A percentile compares a stretch with the other conserved stretches of the same genome.
These are phyloP conservation scores for Colletotrichum siamense DNA, from an alignment of 2,329 filamentous ascomycete species.

Conservation along the genomic window DNA sequence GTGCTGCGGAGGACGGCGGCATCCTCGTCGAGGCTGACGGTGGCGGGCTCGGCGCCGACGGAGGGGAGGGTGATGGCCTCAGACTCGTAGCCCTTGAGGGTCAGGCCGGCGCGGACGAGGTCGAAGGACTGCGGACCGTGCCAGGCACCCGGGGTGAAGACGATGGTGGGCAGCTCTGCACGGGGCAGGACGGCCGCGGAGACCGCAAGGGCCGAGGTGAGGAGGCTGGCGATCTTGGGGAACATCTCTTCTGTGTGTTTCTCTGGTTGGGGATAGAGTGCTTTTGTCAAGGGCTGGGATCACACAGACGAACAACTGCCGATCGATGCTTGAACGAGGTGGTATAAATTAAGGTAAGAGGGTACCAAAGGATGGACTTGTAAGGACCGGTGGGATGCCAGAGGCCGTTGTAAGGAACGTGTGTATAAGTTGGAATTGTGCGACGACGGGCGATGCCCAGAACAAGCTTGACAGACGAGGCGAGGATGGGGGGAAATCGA, in stretches of 20 bases:
- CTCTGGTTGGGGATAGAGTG: neutral
- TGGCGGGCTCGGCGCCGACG: slow-evolving; percentile 33
- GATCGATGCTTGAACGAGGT: neutral
- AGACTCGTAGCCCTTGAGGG: slow-evolving; percentile 35
- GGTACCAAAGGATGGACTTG: neutral
- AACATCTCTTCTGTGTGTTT: neutral
- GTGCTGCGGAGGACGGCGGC: slow-evolving; percentile 31
- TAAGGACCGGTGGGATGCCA: neutral
- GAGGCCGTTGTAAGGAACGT: neutral
- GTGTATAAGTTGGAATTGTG: neutral
- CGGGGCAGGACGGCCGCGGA: slow-evolving; percentile 1
- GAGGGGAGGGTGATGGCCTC: slow-evolving; percentile 35
- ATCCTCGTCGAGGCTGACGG: slow-evolving; percentile 33
- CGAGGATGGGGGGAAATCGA: neutral
- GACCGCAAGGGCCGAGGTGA: neutral
- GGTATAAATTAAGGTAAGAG: neutral
- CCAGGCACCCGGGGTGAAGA: slow-evolving; percentile 47
- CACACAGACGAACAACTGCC: neutral
- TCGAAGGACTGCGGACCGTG: slow-evolving; percentile 35
- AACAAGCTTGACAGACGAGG: neutral
- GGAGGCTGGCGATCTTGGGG: neutral
- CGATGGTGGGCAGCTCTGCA: slow-evolving; percentile 27
- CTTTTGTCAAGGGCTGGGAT: neutral
- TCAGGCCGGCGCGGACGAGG: slow-evolving; percentile 32
- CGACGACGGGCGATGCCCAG: neutral